Base-by-base conservation (phyloP, 1,139 yeast genomes). In the Geotrichum citri-aurantii region DNA sequence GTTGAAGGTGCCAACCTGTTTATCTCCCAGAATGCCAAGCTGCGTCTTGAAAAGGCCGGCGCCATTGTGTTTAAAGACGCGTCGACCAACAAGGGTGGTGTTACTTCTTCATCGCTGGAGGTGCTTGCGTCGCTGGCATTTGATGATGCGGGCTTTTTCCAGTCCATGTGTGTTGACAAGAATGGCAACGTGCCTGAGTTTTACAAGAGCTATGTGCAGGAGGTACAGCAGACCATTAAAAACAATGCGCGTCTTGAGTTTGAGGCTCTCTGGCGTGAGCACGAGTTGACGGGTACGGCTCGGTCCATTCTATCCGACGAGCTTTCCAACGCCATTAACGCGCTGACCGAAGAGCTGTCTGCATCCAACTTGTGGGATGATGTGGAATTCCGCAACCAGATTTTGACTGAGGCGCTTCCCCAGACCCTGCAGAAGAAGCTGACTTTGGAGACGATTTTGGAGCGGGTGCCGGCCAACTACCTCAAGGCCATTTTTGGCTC, bases 1-100 rank as follows among this genome's bases (percentile, higher is more conserved):
- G 97, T 93, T 59, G 99, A 93, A 77, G 99, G 99, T 70, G 99
- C 99, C 60, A 93, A 93, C 74, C 80, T 93, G 73, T 93, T 93
- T 74, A 86, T 93, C 62, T 90, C 98, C 2, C 99, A 93, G 76
- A 83, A 91, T 51, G 98, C 98, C 60, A 93, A 93, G 77, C 76
- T 92, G 52, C 81, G 84, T 60, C 79, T 93, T 61, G 99, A 93
- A 75, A 78, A 81, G 55, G 95, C 96, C 47, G 98, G 98, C 48
- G 84, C 89, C 59, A 74, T 91, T 58, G 80, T 93, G 59, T 89
- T 90, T 76, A 93, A 93, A 75, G 99, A 93, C 77, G 97, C 99
- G 21, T 89, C 97, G 21, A 90, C 98, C 59, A 93, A 93, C 76
- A 93, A 93, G 77, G 99, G 99, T 70, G 99, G 99, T 77, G 99